These are phyloP conservation scores for Penicillium sp. DNA, from an alignment of 2,329 filamentous ascomycete genomes.

Conservation along the genomic window DNA sequence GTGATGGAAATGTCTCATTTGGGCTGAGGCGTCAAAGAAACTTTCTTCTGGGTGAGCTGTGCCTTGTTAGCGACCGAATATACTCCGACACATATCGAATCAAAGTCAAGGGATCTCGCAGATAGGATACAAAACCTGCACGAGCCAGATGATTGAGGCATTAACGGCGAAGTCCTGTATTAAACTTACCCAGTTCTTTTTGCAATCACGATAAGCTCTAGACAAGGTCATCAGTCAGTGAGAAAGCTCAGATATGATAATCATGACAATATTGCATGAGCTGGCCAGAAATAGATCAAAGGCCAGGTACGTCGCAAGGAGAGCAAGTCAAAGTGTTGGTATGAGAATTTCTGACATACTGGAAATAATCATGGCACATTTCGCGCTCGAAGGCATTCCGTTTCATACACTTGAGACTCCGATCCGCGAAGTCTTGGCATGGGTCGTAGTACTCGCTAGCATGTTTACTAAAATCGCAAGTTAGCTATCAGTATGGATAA, in stretches of 20 bases:
- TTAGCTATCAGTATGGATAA: background rate
- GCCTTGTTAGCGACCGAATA: background rate
- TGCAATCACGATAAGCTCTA: slow-evolving; percentile 91
- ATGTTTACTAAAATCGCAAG: slow-evolving; percentile 62
- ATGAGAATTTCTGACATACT: slow-evolving; percentile 57
- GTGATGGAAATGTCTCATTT: background rate
- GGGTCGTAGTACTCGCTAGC: slow-evolving; percentile 92
- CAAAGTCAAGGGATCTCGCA: background rate
- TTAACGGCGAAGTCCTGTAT: background rate
- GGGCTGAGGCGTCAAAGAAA: background rate
- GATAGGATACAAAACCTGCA: background rate
- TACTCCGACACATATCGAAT: background rate
- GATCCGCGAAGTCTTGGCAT: slow-evolving; percentile 85
- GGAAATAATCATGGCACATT: slow-evolving; percentile 95
- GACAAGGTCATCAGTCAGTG: slow-evolving; percentile 8
- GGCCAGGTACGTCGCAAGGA: background rate
- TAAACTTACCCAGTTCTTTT: slow-evolving; percentile 80
- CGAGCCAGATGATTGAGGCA: background rate
- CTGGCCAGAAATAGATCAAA: background rate
- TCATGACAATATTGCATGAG: background rate
- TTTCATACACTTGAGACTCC: slow-evolving; percentile 82
- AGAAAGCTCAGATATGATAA: background rate
- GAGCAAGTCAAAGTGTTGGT: background rate
- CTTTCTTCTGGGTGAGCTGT: slow-evolving; percentile 12
- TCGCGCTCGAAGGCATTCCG: slow-evolving; percentile 80